Base-by-base conservation (phyloP, 306 rosid species). In the Cotoneaster glaucophyllus region DNA sequence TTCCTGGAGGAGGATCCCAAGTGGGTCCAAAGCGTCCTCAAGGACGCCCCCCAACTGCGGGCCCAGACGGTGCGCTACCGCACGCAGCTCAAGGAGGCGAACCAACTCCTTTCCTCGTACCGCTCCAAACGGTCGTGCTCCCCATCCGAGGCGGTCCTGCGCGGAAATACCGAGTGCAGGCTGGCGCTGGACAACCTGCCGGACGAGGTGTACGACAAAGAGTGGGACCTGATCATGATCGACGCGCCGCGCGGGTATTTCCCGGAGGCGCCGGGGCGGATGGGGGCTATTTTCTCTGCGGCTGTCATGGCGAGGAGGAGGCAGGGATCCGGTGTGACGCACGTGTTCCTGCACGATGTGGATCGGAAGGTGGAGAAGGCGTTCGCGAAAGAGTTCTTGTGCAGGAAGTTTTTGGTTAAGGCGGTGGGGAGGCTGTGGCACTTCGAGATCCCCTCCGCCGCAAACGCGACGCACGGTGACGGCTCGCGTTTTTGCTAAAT, bases 161-260 rank as follows among this genome's bases (percentile, higher is more conserved):
- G 84, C 2, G 96, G 86, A 64, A 92, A 90, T 78, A 68, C 39
- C 8, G 66, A 71, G 64, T 95, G 99, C 52, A 70, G 64, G 62
- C 76, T 95, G 74, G 99, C 99, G 37, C 85, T 92, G 19, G 74
- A 83, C 8, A 87, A 95, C n/a, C 78, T 95, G 0, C 97, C 97
- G 0, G 87, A 83, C 0, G 90, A 82, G 81, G 88, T 92, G 41
- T 95, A 95, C 67, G 90, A 86, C 2, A 90, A 17, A 37, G 97
- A 92, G 73, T 95, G 99, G 99, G 99, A 95, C 64, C 74, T 92
- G 53, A 89, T 95, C 25, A 95, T 95, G 99, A 78, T 95, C 64
- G 97, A 95, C 72, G 99, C 97, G 34, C 99, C 99, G 0, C 67
- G 79, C 0, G 99, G 97, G 1, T 95, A 95, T 44, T 95, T 73